Evolutionary conservation across 202 grass and related monocot genomes (phyloP).

Genomic region (Digitaria exilis): DNA sequence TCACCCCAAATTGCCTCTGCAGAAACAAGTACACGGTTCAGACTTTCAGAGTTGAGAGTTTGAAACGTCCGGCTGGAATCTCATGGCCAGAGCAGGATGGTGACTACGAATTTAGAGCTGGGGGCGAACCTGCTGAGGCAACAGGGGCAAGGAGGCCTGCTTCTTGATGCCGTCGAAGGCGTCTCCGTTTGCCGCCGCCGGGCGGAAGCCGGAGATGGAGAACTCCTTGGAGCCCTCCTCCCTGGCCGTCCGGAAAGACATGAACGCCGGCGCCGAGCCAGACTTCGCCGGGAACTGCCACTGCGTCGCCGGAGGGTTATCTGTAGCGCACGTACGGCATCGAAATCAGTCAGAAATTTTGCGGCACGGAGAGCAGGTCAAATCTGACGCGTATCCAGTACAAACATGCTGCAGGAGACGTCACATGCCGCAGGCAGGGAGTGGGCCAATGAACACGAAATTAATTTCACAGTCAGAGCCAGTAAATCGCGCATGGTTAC

Average conservation of each 20-base stretch:
- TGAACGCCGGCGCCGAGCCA: slow-evolving; percentile 42
- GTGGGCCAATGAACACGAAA: background rate
- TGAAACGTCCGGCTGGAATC: background rate
- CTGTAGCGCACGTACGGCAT: slow-evolving; percentile 12
- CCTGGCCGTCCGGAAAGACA: slow-evolving; percentile 53
- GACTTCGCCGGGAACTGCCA: slow-evolving; percentile 67
- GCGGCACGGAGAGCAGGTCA: background rate
- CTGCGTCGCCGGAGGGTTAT: slow-evolving; percentile 39
- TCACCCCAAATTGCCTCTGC: slow-evolving; percentile 45
- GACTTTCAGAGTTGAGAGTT: background rate
- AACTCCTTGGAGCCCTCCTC: slow-evolving; percentile 51
- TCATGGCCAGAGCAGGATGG: background rate
- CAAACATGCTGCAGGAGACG: background rate
- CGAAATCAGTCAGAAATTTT: background rate
- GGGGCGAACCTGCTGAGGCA: slow-evolving; percentile 44
- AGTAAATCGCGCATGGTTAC: background rate
- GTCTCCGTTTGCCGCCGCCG: slow-evolving; percentile 15
- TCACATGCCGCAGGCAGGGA: background rate
- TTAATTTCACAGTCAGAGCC: background rate
- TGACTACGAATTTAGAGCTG: background rate
- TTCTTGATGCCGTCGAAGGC: slow-evolving; percentile 42
- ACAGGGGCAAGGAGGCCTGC: slow-evolving; percentile 7
- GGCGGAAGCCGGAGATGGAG: slow-evolving; percentile 61
- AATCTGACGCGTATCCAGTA: background rate
- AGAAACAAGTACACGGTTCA: background rate